These are phyloP conservation scores for Lepidium africanum DNA, from an alignment of 345 rosid species.

Conservation along the genomic window DNA sequence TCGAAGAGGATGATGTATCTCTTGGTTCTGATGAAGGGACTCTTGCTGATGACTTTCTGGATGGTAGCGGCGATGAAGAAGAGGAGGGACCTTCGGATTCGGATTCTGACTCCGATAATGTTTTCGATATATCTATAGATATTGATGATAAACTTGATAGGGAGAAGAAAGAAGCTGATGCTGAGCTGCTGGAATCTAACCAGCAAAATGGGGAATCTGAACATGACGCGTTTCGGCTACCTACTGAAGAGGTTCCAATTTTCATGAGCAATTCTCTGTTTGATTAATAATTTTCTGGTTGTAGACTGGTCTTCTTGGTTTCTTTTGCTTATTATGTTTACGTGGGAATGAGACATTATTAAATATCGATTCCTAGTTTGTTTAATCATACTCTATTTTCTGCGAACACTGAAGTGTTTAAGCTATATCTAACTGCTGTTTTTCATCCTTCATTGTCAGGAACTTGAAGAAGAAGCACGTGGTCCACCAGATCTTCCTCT, in stretches of 20 bases:
- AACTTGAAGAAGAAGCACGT: conserved; percentile 68
- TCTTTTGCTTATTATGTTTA: background rate
- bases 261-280: background rate
- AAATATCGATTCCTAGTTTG: background rate
- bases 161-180: conserved; percentile 49
- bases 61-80: conserved; percentile 29
- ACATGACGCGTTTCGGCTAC: conserved; percentile 73
- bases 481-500: conserved; percentile 72
- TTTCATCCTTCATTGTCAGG: conserved; percentile 34
- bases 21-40: conserved; percentile 40
- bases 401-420: background rate
- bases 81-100: conserved; percentile 34
- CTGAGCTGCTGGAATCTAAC: conserved; percentile 46
- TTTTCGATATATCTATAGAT: conserved; percentile 41
- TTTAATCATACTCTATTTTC: background rate
- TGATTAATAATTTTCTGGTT: background rate
- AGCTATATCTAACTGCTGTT: background rate
- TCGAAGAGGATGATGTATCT: conserved; percentile 29
- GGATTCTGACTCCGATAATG: conserved; percentile 60
- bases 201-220: conserved; percentile 34
- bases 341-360: background rate
- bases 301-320: background rate
- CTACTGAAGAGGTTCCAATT: conserved; percentile 60
- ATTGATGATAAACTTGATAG: conserved; percentile 40
- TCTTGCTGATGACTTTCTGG: conserved; percentile 24